Percentiles rank a stretch among this genome's conserved stretches.
Evolutionary conservation across 2,329 filamentous ascomycete species (phyloP).

Genomic region (Ophiostoma piceae): DNA sequence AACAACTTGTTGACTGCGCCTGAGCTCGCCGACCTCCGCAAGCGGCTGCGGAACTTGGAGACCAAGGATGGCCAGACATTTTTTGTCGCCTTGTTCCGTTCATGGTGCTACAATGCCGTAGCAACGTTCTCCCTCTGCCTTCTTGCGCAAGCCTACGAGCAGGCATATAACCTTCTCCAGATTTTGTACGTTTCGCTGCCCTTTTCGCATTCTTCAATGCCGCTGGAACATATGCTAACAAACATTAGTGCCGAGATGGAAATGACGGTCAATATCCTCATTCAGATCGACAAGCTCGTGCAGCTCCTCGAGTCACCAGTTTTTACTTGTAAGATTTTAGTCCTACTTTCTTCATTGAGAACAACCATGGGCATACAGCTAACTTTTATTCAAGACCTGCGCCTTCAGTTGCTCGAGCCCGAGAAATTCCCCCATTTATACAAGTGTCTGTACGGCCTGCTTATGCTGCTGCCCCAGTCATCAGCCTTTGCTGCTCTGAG

Average conservation of each 20-base stretch:
- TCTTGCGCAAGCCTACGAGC: conserved; percentile 94
- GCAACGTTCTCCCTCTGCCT: conserved; percentile 95
- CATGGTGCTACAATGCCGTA: conserved; percentile 98
- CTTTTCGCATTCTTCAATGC: neutral
- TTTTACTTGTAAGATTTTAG: conserved; percentile 73
- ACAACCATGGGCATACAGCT: neutral
- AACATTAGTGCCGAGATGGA: conserved; percentile 76
- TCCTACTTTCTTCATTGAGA: neutral
- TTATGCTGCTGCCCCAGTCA: conserved; percentile 98
- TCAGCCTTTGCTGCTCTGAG: conserved; percentile 95
- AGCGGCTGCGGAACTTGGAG: conserved; percentile 83
- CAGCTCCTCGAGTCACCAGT: conserved; percentile 95
- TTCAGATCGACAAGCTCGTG: conserved; percentile 97
- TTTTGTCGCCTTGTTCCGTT: conserved; percentile 88
- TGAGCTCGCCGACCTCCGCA: conserved; percentile 83
- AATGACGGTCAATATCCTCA: conserved; percentile 98
- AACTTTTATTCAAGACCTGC: conserved; percentile 60
- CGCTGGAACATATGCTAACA: neutral
- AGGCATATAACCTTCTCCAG: conserved; percentile 91
- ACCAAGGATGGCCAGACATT: conserved; percentile 91
- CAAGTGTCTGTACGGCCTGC: conserved; percentile 92
- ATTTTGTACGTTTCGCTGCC: conserved; percentile 64
- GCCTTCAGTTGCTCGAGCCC: conserved; percentile 88
- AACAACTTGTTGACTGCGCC: conserved; percentile 98
- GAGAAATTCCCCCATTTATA: conserved; percentile 93